phyloP scores from a whole-genome alignment of 495 filamentous ascomycete genomes.

The Chaetomium tenue region DNA sequence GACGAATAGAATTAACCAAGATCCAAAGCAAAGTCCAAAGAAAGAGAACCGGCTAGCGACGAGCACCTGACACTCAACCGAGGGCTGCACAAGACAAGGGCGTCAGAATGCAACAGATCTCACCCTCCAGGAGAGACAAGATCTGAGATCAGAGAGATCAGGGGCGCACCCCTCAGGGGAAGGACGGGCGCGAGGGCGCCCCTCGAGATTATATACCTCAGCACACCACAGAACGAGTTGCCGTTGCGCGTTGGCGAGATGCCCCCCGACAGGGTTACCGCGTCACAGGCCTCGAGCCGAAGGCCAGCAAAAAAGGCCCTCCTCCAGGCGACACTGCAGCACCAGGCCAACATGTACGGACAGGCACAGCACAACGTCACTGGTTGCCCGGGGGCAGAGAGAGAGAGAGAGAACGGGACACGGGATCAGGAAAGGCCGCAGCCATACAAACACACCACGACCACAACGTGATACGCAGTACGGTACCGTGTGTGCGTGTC shows the following conservation, averaged over 20 bases:
- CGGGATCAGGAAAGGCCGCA: not conserved
- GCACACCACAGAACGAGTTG: not conserved
- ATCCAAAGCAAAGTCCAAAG: not conserved
- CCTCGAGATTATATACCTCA: constrained; percentile 12
- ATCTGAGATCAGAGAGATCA: not conserved
- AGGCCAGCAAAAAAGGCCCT: not conserved
- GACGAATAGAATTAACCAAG: not conserved
- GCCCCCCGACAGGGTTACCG: not conserved
- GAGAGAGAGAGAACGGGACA: not conserved
- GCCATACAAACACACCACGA: not conserved
- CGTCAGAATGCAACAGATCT: constrained; percentile 3
- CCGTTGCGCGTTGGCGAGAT: not conserved
- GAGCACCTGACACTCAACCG: not conserved
- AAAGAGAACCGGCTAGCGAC: not conserved
- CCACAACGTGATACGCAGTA: no score
- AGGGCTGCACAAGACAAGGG: not conserved
- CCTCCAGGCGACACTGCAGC: not conserved
- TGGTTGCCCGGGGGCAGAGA: not conserved
- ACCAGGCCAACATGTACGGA: not conserved
- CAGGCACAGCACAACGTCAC: not conserved
- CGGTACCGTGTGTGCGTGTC: no score
- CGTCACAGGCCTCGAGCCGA: not conserved
- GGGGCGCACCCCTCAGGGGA: not conserved
- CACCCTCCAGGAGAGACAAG: constrained; percentile 1
- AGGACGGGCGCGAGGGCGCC: constrained; percentile 1